Percentiles rank a stretch among this genome's conserved stretches.
These are phyloP conservation scores for Backusella westeae DNA, from an alignment of 192 early-diverging fungal species.

Conservation along the genomic window DNA sequence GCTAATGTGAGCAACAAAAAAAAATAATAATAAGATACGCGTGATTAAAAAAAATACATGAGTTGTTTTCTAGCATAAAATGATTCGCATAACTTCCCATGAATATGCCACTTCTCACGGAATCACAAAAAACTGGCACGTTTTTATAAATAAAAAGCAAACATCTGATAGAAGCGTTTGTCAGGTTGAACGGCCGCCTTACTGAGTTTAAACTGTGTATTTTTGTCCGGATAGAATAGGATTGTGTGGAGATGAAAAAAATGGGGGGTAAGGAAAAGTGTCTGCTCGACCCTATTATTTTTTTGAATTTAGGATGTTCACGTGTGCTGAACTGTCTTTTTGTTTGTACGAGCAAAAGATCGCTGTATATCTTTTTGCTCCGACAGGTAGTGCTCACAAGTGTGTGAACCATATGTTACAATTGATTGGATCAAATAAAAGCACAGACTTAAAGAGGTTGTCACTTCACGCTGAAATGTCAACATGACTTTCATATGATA, in stretches of 20 bases:
- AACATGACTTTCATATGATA: constrained; percentile 23
- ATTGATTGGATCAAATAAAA: constrained; percentile 10
- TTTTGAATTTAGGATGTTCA: not conserved
- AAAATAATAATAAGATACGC: not conserved
- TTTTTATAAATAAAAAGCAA: not conserved
- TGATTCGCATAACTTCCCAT: not conserved
- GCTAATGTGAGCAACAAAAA: not conserved
- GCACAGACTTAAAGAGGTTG: constrained; percentile 13
- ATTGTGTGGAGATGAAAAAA: not conserved
- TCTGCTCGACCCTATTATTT: not conserved
- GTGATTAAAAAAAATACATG: not conserved
- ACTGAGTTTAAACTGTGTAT: not conserved
- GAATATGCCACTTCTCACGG: not conserved
- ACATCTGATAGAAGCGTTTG: not conserved
- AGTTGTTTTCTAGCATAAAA: not conserved
- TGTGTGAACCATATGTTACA: not conserved
- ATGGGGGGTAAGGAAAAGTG: not conserved
- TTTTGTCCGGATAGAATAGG: constrained; percentile 2
- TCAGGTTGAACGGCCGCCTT: not conserved
- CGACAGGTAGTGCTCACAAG: not conserved
- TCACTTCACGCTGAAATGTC: not conserved
- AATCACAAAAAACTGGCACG: not conserved
- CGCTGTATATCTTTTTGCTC: constrained; percentile 7
- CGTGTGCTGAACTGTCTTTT: not conserved
- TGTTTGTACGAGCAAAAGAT: not conserved